These are phyloP conservation scores for Periconia sp. DNA, from an alignment of 2,329 filamentous ascomycete species.

Conservation along the genomic window DNA sequence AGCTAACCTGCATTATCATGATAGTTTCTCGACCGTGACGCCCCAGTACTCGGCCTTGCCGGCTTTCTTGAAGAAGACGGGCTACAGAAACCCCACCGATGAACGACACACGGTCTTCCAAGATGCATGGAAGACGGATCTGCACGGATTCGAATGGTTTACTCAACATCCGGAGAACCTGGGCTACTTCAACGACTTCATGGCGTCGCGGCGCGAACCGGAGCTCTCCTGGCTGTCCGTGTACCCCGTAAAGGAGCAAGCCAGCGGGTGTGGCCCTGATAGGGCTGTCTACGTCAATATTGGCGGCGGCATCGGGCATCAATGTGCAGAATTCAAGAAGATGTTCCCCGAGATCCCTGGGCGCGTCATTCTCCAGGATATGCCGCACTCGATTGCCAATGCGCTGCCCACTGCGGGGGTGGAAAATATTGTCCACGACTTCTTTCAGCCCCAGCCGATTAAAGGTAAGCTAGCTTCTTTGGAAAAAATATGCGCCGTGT, in stretches of 20 bases:
- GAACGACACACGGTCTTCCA: constrained; percentile 7
- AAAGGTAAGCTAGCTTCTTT: constrained; percentile 24
- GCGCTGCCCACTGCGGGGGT: constrained; percentile 31
- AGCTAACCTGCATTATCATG: not conserved
- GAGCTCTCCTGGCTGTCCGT: constrained; percentile 2
- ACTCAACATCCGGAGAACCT: constrained; percentile 6
- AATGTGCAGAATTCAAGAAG: constrained; percentile 35
- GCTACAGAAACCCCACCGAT: constrained; percentile 8
- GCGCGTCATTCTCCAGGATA: constrained; percentile 47
- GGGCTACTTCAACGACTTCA: constrained; percentile 13
- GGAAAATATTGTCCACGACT: constrained; percentile 25
- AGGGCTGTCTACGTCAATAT: constrained; percentile 44
- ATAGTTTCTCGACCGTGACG: not conserved
- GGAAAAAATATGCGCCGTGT: no score
- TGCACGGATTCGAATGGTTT: constrained; percentile 6
- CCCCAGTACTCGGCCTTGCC: constrained; percentile 9
- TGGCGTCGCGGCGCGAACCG: constrained; percentile 6
- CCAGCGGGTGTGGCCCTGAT: constrained; percentile 19
- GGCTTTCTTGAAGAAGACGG: constrained; percentile 3
- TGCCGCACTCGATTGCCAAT: constrained; percentile 30
- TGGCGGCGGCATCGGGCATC: constrained; percentile 46
- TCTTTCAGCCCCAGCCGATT: constrained; percentile 32
- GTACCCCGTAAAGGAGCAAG: constrained; percentile 5
- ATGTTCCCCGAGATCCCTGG: constrained; percentile 37
- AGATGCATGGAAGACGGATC: constrained; percentile 5